Percentiles rank a stretch among this genome's conserved stretches.
phyloP scores from a whole-genome alignment of 495 filamentous ascomycete genomes.

The Aspergillus saccharolyticus region DNA sequence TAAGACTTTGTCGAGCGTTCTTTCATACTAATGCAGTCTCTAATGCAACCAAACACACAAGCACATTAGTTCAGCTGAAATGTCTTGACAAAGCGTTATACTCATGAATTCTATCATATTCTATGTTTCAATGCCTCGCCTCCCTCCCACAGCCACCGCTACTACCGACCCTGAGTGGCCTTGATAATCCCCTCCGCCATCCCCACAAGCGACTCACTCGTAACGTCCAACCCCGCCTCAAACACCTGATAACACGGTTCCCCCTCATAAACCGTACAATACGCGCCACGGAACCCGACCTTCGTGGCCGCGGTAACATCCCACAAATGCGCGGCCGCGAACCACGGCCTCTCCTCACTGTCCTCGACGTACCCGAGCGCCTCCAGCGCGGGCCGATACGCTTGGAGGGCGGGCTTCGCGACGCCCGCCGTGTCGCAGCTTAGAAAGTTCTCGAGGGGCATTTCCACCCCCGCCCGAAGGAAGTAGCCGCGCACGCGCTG shows the following conservation, averaged over 20 bases:
- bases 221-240: constrained; percentile 21
- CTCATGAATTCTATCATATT: no score
- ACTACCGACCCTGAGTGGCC: not conserved
- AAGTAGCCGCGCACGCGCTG: constrained; percentile 37
- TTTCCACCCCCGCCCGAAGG: constrained; percentile 26
- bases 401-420: constrained; percentile 30
- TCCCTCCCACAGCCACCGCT: no score
- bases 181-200: constrained; percentile 28
- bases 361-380: constrained; percentile 2
- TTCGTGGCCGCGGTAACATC: constrained; percentile 30
- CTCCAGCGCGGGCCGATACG: constrained; percentile 24
- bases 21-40: no score
- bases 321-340: constrained; percentile 39
- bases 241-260: constrained; percentile 24
- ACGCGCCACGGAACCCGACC: constrained; percentile 27
- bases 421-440: constrained; percentile 30
- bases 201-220: constrained; percentile 20
- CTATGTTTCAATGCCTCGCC: no score
- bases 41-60: no score
- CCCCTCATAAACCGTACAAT: constrained; percentile 27
- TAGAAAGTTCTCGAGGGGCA: constrained; percentile 38
- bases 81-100: no score
- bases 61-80: no score
- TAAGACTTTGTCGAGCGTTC: no score
- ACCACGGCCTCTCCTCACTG: constrained; percentile 20